These are phyloP conservation scores for Trifolium fragiferum DNA, from an alignment of 306 rosid genomes.

Conservation along the genomic window DNA sequence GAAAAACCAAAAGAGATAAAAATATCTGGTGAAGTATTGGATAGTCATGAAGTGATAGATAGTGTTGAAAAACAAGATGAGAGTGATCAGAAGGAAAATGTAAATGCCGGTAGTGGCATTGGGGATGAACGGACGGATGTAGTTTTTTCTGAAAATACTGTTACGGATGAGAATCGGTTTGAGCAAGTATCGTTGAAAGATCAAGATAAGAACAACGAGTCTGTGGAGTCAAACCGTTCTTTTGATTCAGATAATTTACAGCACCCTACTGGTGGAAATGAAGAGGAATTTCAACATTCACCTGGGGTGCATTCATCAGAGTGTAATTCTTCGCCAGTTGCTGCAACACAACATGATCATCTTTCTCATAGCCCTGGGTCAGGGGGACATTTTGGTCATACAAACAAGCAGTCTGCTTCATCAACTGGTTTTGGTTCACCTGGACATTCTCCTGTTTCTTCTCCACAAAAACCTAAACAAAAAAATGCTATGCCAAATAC, in stretches of 20 bases:
- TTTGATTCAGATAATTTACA: constrained; percentile 59
- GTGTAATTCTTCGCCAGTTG: constrained; percentile 56
- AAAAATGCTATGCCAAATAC: constrained; percentile 66
- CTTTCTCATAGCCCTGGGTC: constrained; percentile 51
- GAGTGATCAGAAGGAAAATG: constrained; percentile 46
- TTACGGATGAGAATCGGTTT: constrained; percentile 57
- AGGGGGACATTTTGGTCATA: constrained; percentile 53
- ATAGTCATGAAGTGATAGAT: constrained; percentile 37
- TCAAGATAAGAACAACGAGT: constrained; percentile 54
- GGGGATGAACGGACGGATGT: constrained; percentile 41
- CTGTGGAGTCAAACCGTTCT: constrained; percentile 50
- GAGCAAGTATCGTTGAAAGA: constrained; percentile 79
- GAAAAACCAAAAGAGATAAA: constrained; percentile 59
- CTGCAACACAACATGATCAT: constrained; percentile 51
- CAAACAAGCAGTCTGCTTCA: constrained; percentile 55
- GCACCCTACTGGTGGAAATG: constrained; percentile 51
- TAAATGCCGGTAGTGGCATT: constrained; percentile 35
- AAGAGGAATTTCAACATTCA: constrained; percentile 51
- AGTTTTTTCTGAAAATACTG: constrained; percentile 42
- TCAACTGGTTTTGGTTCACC: constrained; percentile 63
- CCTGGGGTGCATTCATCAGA: constrained; percentile 48
- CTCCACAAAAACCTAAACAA: constrained; percentile 68
- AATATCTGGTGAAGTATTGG: constrained; percentile 49
- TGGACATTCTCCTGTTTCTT: constrained; percentile 61
- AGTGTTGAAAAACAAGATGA: constrained; percentile 46